Base-by-base conservation (phyloP, 371 early-diverging fungal species). In the Mucor plumbeus region DNA sequence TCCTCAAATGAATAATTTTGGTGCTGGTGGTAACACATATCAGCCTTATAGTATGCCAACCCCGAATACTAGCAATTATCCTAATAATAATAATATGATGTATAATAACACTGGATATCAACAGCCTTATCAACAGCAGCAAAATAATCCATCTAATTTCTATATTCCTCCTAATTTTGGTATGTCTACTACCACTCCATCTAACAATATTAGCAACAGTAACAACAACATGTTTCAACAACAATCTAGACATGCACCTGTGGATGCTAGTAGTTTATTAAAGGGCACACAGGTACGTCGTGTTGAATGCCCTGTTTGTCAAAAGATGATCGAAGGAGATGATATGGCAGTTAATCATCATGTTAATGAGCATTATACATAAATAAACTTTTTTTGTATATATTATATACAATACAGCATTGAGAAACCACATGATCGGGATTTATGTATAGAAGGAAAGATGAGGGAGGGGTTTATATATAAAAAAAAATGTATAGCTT, bases 321-420 rank as follows among this genome's bases (percentile, higher is more conserved):
- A 75, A 57, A 76, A 79, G 47, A 78, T 68, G 40, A 68, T 84
- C 9, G 84, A 84, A 64, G 84, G 84, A 4, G 84, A 84, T 53
- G 81, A 79, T 55, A 73, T 77, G 44, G 84, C 81, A 3, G 72
- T 84, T 38, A 84, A 84, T 63, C 74, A 81, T 39, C 84, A 84
- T 57, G 84, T 81, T 15, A 84, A 84, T 48, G 77, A 84, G 39
- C 84, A 84, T 57, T 70, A 65, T n/a, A 44, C 59, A 15, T 68
- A 63, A 56, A 56, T 55, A 56, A 35, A 31, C 10, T 1, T 31
- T 5, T 5, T 54, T 53, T 3, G 26, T 26, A 26, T 26, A 26
- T 26, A 26, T 26, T 26, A 26, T 26, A 26, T 26, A 26, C 26
- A 26, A 26, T 26, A 26, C 26, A 3, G 5, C 14, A 54, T 31